Percentiles rank a stretch among this genome's conserved stretches.
Evolutionary conservation across 2,329 filamentous ascomycete species (phyloP).

Genomic region (Sporothrix variecibatus): DNA sequence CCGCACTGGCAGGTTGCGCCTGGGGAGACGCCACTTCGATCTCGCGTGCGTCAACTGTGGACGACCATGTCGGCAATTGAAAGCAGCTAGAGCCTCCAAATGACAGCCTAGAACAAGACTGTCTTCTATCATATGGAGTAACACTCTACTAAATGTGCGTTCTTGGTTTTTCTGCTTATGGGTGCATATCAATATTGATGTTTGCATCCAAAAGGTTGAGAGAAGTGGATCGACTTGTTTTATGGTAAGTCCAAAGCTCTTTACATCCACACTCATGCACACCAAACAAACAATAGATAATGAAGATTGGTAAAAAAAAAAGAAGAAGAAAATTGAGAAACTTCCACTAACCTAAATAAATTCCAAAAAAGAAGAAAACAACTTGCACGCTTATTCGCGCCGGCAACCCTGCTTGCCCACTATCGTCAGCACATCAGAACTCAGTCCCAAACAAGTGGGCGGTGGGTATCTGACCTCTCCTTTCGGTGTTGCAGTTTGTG

Average conservation of each 20-base stretch:
- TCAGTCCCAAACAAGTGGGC: slow-evolving; percentile 19
- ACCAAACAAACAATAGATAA: neutral
- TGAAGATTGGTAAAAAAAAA: neutral
- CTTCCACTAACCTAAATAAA: neutral
- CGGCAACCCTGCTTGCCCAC: neutral
- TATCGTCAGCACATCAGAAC: slow-evolving; percentile 10
- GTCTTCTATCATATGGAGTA: neutral
- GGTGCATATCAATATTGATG: neutral
- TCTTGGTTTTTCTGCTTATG: neutral
- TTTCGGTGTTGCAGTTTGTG: neutral
- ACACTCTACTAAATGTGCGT: neutral
- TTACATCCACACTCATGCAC: slow-evolving; percentile 11
- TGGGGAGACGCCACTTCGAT: neutral
- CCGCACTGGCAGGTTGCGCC: neutral
- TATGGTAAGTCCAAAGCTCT: neutral
- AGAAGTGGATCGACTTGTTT: slow-evolving; percentile 15
- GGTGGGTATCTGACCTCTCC: neutral
- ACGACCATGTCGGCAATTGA: slow-evolving; percentile 16
- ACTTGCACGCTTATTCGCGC: neutral
- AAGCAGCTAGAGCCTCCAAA: neutral
- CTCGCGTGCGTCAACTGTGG: neutral
- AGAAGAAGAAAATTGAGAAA: neutral
- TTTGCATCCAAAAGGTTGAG: slow-evolving; percentile 6
- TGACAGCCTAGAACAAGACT: neutral
- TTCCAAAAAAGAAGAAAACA: neutral